Evolutionary conservation across 139 green algal genomes (phyloP), one percentile per base, ranked within the genome.

Genomic region (Chlorella sorokiniana): DNA sequence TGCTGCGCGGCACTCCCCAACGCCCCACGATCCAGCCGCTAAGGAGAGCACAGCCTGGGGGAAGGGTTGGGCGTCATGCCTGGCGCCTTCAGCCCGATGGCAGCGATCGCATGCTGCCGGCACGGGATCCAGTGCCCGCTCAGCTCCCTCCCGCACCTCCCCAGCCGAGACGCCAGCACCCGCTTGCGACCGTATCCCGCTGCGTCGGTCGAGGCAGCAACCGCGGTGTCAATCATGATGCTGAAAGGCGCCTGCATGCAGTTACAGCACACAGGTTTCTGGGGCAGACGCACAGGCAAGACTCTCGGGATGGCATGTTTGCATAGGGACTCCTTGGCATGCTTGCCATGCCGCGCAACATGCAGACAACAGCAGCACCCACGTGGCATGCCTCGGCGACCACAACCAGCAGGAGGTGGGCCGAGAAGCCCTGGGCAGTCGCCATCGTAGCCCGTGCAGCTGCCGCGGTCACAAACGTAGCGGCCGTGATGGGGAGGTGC

Each of bases 181-280:
- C 72, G 51, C 35, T 48, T 67, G 51, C 52, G 51, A 6, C 51
- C 72, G 51, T 79, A 79, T 1, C 72, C 72, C 23, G 72, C 52
- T 35, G 41, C 52, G 11, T 68, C 35, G 25, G 72, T 69, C 11
- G 72, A 40, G 52, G 51, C 51, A 3, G 52, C 72, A 27, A 79
- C 68, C 35, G 72, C 72, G 25, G 72, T 51, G 29, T 79, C 72
- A 6, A 51, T 79, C 5, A 79, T 79, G 72, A 79, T 67, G 3
- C 14, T 42, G 35, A 79, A 79, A 35, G 72, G 72, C 14, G 72
- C 67, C 70, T 77, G 67, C 44, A 44, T n/a, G 44, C n/a, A n/a
- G n/a, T n/a, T n/a, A n/a, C n/a, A n/a, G 42, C 31, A 31, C 35
- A 40, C 40, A 37, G 67, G 38, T 0, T 7, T 56, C n/a, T n/a